A percentile compares a stretch with the other conserved stretches of the same genome.
Evolutionary conservation across 2,329 filamentous ascomycete genomes (phyloP).

Genomic region (Blastomyces parvus): DNA sequence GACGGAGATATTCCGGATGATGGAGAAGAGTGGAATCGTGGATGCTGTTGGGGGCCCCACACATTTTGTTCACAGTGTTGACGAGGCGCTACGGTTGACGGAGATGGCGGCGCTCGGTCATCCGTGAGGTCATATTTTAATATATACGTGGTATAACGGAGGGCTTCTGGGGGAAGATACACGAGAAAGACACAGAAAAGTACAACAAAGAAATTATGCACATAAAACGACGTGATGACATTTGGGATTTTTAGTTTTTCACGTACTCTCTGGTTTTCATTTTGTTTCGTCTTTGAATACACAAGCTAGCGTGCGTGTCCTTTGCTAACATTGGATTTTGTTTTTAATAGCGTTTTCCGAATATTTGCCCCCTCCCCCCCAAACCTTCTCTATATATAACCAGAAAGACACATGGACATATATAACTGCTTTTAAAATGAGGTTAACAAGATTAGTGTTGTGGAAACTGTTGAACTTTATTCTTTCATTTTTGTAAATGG

Average conservation of each 20-base stretch:
- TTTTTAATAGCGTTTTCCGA: background rate
- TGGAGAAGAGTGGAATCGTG: constrained; percentile 74
- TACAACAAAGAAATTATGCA: background rate
- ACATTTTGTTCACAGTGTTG: constrained; percentile 74
- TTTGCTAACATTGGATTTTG: background rate
- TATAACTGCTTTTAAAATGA: background rate
- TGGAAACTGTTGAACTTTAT: background rate
- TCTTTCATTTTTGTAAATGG: background rate
- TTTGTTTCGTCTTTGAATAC: background rate
- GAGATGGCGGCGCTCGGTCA: constrained; percentile 53
- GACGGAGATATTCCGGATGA: constrained; percentile 57
- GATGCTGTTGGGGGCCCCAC: constrained; percentile 66
- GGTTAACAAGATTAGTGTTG: background rate
- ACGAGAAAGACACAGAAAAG: background rate
- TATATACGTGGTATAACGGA: background rate
- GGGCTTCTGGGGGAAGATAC: background rate
- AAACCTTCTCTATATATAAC: background rate
- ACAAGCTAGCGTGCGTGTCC: no score
- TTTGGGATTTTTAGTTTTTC: background rate
- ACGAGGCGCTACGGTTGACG: constrained; percentile 71
- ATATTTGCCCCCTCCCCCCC: no score
- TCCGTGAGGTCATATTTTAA: background rate
- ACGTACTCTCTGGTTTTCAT: background rate
- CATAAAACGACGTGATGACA: background rate
- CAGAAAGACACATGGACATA: background rate